Conservation (phyloP, 371 early-diverging fungal species). For the Haplosporangium sp. region DNA sequence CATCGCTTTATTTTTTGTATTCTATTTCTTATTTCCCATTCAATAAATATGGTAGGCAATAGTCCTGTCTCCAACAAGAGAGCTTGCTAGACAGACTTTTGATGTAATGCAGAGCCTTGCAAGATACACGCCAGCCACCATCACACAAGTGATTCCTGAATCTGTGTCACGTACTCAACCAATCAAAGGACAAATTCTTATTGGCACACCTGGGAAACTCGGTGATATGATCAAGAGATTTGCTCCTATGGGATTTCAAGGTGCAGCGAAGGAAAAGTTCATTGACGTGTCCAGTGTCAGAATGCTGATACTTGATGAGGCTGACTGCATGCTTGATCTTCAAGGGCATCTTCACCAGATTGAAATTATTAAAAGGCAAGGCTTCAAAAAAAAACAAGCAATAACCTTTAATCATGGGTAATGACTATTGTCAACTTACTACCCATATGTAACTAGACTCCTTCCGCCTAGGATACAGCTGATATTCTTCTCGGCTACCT, state of each 20-base stretch:
- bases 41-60: conserved; percentile 66
- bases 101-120: conserved; percentile 91
- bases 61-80: conserved; percentile 96
- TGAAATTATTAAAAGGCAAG: conserved; percentile 59
- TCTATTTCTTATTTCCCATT: neutral
- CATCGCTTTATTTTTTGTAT: too few relatives aligned
- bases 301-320: conserved; percentile 90
- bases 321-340: conserved; percentile 90
- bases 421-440: neutral
- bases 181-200: conserved; percentile 74
- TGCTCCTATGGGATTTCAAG: neutral
- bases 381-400: neutral
- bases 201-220: conserved; percentile 92
- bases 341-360: conserved; percentile 84
- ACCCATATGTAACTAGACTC: conserved; percentile 39
- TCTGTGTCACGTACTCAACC: conserved; percentile 22
- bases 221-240: conserved; percentile 61
- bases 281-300: conserved; percentile 59
- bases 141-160: conserved; percentile 77
- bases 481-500: conserved; percentile 97
- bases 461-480: conserved; percentile 79
- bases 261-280: conserved; percentile 22
- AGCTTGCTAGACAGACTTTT: conserved; percentile 95
- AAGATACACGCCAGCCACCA: conserved; percentile 77
- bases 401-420: neutral